Base-by-base conservation (phyloP, 179 eudicot genomes). In the Spinacia oleracea region DNA sequence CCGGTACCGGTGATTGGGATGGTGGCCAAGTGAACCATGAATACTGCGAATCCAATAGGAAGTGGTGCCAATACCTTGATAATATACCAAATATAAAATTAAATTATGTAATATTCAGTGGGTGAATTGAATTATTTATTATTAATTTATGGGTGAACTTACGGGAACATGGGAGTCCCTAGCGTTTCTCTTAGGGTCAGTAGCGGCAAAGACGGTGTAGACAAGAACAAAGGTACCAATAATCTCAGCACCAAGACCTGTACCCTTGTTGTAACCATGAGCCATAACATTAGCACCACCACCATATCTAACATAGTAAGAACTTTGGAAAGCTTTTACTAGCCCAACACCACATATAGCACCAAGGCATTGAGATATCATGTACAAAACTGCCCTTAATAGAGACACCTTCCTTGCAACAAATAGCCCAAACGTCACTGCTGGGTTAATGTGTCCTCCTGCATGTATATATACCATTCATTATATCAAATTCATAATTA, bases 111-210 rank as follows among this genome's bases (percentile, higher is more conserved):
- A 51, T 51, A 51, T 14, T 51, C n/a, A n/a, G 15, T 3, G 4
- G 5, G 15, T 51, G 16, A 45, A 45, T 45, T 45, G 29, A 48
- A 38, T 3, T 29, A 12, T 32, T n/a, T n/a, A n/a, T n/a, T n/a
- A n/a, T n/a, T n/a, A n/a, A n/a, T n/a, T n/a, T n/a, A n/a, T n/a
- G n/a, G n/a, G n/a, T n/a, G n/a, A n/a, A 60, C 90, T 83, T 85
- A 90, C 94, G 8, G 94, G 94, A 81, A 90, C 91, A 73, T 90
- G 94, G 70, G 92, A 90, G 84, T 90, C 94, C 85, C 92, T 76
- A 10, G 94, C 94, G 69, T 38, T 87, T n/a, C 94, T 82, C 84
- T 90, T 90, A 9, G 94, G 94, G 60, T 90, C 91, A 53, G 94
- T 90, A 66, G 94, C 94, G 1, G 94, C 85, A 71, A 89, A 90